Evolutionary conservation across 768 basidiomycete genomes (phyloP), one percentile per base, ranked within the genome.

Genomic region (Agrocybe pediades): DNA sequence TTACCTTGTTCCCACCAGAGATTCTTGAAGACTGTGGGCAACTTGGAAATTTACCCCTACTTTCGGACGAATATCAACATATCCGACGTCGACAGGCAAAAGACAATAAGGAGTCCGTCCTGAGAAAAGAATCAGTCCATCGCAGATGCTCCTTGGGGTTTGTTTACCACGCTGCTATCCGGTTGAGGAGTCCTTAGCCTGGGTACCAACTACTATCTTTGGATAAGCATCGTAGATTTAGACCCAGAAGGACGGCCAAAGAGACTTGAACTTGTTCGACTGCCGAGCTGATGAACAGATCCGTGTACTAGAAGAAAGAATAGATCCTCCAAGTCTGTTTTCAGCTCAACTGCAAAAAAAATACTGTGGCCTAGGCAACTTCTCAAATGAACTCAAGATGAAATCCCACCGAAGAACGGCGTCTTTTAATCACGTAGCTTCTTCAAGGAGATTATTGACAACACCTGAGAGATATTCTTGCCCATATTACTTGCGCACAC

Each of bases 91-190:
- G 64, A 68, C 62, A 62, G 61, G 56, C 47, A 48, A 62, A 62
- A 67, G 64, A 68, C 67, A 70, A 70, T 70, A 70, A 68, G 67
- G 58, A 62, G 55, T 57, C 65, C 65, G 55, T 57, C 65, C 65
- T 66, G 65, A 62, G 65, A 66, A 66, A 56, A 53, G 55, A 58
- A 51, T 63, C 55, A 54, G 33, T 36, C 33, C 54, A 57, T 60
- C 60, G 54, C 51, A 59, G 61, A 55, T 59, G 46, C 57, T 58
- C 58, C 59, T 56, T 60, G 46, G 43, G 50, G 54, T 41, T 56
- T 23, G 33, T 60, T 57, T 58, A 46, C 56, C 56, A 59, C 58
- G 61, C 55, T 57, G 50, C 55, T 63, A 58, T 60, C 62, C 61
- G 60, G 59, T 29, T 39, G 53, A 47, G 23, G 46, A 46, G 39